Evolutionary conservation across 179 eudicot species (phyloP).

Genomic region (Spinacia oleracea): DNA sequence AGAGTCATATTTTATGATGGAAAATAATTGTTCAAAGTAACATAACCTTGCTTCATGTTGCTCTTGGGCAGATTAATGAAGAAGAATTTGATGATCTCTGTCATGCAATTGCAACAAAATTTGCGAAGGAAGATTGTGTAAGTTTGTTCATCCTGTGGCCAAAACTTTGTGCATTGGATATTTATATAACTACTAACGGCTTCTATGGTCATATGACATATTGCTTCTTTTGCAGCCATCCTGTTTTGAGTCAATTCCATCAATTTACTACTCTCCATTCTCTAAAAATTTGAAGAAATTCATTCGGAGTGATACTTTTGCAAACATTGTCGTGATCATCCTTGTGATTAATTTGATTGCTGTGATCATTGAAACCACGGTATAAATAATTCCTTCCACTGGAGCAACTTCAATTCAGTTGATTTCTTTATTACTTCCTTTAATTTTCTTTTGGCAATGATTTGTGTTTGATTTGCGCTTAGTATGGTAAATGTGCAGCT

Average conservation of each 20-base stretch:
- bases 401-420: background rate
- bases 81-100: conserved; percentile 94
- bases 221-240: conserved; percentile 51
- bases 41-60: background rate
- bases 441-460: background rate
- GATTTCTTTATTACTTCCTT: conserved; percentile 1
- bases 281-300: conserved; percentile 66
- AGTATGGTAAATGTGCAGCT: conserved; percentile 51
- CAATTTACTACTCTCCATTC: conserved; percentile 54
- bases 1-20: background rate
- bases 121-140: conserved; percentile 82
- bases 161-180: background rate
- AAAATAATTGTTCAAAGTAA: background rate
- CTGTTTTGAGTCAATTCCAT: conserved; percentile 54
- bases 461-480: background rate
- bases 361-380: conserved; percentile 91
- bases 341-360: conserved; percentile 77
- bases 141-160: conserved; percentile 29
- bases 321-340: conserved; percentile 55
- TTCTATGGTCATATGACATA: conserved; percentile 19
- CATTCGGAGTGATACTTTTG: conserved; percentile 67
- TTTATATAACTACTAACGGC: conserved; percentile 5
- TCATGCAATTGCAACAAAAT: conserved; percentile 88
- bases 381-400: conserved; percentile 32
- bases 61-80: conserved; percentile 59